A percentile compares a stretch with the other conserved stretches of the same genome.
Evolutionary conservation across 2,329 filamentous ascomycete species (phyloP).

Genomic region (Ustilaginoidea virens): DNA sequence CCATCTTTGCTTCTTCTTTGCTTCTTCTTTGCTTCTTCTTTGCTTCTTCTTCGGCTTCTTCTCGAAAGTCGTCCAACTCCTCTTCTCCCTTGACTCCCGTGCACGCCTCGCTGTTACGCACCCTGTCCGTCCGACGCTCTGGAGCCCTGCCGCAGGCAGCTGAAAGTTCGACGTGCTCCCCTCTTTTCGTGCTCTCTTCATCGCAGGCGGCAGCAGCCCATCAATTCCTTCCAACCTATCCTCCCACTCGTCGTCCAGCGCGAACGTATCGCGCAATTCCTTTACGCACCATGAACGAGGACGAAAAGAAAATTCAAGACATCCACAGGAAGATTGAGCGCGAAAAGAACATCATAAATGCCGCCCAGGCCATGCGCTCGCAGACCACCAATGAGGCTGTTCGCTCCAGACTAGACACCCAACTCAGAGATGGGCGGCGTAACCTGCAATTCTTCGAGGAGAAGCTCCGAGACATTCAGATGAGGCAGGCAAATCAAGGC

Average conservation of each 20-base stretch:
- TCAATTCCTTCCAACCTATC: slow-evolving; percentile 1
- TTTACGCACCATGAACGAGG: slow-evolving; percentile 42
- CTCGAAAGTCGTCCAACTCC: too few relatives aligned
- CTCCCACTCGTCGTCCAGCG: slow-evolving; percentile 15
- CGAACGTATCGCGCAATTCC: slow-evolving; percentile 22
- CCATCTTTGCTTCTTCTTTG: too few relatives aligned
- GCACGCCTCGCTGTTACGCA: background rate
- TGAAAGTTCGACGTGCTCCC: too few relatives aligned
- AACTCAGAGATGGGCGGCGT: slow-evolving; percentile 83
- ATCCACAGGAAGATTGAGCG: slow-evolving; percentile 96
- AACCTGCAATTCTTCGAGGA: slow-evolving; percentile 96
- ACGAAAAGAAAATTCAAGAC: slow-evolving; percentile 52
- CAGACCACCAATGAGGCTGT: slow-evolving; percentile 90
- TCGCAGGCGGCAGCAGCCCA: slow-evolving; percentile 1
- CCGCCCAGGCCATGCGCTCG: slow-evolving; percentile 86
- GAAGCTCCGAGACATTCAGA: slow-evolving; percentile 73
- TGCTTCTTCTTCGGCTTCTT: background rate
- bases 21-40: background rate
- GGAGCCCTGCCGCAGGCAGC: too few relatives aligned
- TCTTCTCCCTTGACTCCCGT: background rate
- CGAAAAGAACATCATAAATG: slow-evolving; percentile 88
- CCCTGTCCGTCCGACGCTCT: background rate
- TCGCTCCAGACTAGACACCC: slow-evolving; percentile 76
- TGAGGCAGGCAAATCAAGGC: slow-evolving; percentile 57
- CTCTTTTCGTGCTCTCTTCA: background rate